These are phyloP conservation scores for Westerdykella sp. DNA, from an alignment of 2,329 filamentous ascomycete genomes.

Conservation along the genomic window DNA sequence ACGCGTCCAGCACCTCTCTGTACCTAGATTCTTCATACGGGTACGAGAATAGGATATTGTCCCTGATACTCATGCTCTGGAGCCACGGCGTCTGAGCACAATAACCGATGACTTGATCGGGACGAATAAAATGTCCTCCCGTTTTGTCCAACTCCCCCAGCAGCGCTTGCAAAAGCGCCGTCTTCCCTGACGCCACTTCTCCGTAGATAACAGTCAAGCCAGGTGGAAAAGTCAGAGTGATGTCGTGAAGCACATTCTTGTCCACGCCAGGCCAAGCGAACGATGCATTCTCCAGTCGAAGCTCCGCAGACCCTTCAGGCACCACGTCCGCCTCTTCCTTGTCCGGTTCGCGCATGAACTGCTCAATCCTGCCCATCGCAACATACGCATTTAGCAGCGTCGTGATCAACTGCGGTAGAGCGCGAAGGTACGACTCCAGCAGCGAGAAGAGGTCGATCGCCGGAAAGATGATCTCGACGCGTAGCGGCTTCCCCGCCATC, in stretches of 20 bases:
- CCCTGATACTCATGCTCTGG: conserved; percentile 62
- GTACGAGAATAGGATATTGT: conserved; percentile 61
- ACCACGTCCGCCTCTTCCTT: conserved; percentile 51
- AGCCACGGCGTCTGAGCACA: conserved; percentile 63
- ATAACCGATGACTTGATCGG: conserved; percentile 55
- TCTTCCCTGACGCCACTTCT: conserved; percentile 60
- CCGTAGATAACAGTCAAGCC: conserved; percentile 58
- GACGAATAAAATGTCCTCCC: conserved; percentile 46
- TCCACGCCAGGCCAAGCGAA: conserved; percentile 73
- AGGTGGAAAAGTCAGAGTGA: conserved; percentile 49
- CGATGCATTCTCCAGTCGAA: conserved; percentile 56
- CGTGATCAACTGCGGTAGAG: conserved; percentile 69
- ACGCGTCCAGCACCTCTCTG: conserved; percentile 61
- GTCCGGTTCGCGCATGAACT: conserved; percentile 81
- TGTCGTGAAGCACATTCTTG: conserved; percentile 49
- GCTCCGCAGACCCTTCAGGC: conserved; percentile 29
- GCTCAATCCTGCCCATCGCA: conserved; percentile 72
- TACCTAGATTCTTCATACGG: conserved; percentile 64
- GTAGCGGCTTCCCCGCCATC: conserved; percentile 59
- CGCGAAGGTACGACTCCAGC: conserved; percentile 66
- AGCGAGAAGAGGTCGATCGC: conserved; percentile 74
- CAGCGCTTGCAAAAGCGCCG: conserved; percentile 53
- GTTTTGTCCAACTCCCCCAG: conserved; percentile 54
- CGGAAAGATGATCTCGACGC: conserved; percentile 79
- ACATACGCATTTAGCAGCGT: conserved; percentile 76